A percentile compares a stretch with the other conserved stretches of the same genome.
These are phyloP conservation scores for Zychaea mexicana DNA, from an alignment of 371 early-diverging fungal species.

Conservation along the genomic window DNA sequence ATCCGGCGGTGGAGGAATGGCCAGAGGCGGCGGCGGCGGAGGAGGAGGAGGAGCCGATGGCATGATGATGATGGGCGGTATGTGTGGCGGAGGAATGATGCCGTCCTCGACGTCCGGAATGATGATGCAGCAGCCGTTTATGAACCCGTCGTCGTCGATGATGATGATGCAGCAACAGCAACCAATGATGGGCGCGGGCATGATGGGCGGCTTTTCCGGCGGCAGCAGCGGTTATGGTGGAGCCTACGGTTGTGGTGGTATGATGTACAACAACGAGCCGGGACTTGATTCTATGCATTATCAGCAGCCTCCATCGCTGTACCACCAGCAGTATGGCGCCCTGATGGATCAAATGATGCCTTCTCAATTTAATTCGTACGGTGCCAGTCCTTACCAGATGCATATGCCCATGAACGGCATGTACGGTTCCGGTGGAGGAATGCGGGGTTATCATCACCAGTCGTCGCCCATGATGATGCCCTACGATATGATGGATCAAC, in stretches of 20 bases:
- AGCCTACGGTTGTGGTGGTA: background rate
- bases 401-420: background rate
- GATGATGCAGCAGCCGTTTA: background rate
- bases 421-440: background rate
- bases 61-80: background rate
- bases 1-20: background rate
- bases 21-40: background rate
- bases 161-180: background rate
- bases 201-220: no score
- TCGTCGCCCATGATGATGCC: background rate
- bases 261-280: background rate
- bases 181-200: background rate
- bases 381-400: background rate
- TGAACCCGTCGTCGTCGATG: background rate
- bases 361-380: slow-evolving; percentile 1
- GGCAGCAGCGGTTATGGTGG: background rate
- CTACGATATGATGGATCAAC: slow-evolving; percentile 3
- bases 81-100: background rate
- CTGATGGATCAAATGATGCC: slow-evolving; percentile 3
- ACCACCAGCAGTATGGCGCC: background rate
- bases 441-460: background rate
- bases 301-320: background rate
- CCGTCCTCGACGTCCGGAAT: no score
- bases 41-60: background rate
- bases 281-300: background rate